A percentile compares a stretch with the other conserved stretches of the same genome.
Conservation (phyloP, 305 asterid species). For the Fraxinus xanthoxyloides region DNA sequence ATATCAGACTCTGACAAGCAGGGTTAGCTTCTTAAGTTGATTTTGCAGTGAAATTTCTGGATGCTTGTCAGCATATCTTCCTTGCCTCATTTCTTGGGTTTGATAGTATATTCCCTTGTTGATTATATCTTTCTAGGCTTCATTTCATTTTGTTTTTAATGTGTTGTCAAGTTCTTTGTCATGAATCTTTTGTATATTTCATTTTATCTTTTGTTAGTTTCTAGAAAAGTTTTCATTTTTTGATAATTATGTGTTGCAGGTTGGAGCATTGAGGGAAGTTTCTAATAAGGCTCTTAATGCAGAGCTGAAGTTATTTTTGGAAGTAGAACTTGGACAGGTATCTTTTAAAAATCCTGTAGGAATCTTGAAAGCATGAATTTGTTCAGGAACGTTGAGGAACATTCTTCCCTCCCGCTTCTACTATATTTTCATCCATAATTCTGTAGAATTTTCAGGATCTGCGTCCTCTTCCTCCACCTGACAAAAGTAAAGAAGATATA, state of each 20-base stretch:
- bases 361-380: constrained; percentile 8
- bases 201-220: not conserved
- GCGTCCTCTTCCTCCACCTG: constrained; percentile 45
- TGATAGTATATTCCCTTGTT: constrained; percentile 1
- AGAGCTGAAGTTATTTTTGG: constrained; percentile 65
- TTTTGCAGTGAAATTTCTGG: not conserved
- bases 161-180: not conserved
- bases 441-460: constrained; percentile 42
- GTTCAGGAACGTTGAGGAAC: constrained; percentile 1
- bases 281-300: constrained; percentile 56
- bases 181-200: constrained; percentile 6
- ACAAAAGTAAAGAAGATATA: constrained; percentile 55
- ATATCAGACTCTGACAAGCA: not conserved
- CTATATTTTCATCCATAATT: constrained; percentile 9
- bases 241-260: constrained; percentile 40
- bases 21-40: not conserved
- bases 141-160: not conserved
- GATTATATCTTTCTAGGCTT: constrained; percentile 13
- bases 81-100: constrained; percentile 1
- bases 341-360: not conserved
- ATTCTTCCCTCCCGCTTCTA: constrained; percentile 5
- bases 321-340: constrained; percentile 58
- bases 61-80: not conserved
- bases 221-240: not conserved
- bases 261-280: constrained; percentile 60